Evolutionary conservation across 140 eudicot genomes (phyloP), one percentile per base, ranked within the genome.

Genomic region (Erigeron philadelphicus): DNA sequence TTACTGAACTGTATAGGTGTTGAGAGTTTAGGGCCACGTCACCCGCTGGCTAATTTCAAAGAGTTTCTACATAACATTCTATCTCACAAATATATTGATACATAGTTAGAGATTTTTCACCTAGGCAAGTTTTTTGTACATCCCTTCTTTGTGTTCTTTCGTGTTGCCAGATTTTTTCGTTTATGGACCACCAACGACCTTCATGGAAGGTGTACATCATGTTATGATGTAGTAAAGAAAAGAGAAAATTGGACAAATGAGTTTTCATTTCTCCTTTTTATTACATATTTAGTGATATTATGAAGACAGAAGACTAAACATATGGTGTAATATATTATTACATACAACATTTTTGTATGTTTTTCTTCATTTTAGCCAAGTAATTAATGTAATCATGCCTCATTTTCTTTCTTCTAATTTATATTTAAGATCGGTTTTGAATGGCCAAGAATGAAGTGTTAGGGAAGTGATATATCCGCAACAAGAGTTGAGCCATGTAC

Each of bases 11-110:
- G 65, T 56, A 84, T 87, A 13, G 98, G 98, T 1, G 81, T 82
- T 61, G 83, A 89, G 63, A 93, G 98, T 76, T 74, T 93, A 80
- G 98, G 98, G 74, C 98, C 96, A 15, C 84, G 98, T 9, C 96
- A 93, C 72, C 85, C 89, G 25, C 52, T 93, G 80, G 95, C 93
- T 19, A 93, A 93, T 78, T 58, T 89, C 74, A 89, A 82, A 81
- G 94, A 89, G 86, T 92, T 93, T 54, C 75, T 83, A 42, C 81
- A 75, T 71, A 83, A 82, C 59, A 80, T 89, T 31, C 86, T 88
- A 63, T 92, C 95, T 60, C 82, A 77, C 61, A 87, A 88, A 38
- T 86, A 84, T 68, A 74, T 88, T 41, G 80, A 83, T 75, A 50
- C 75, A 47, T 86, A 81, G 81, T 62, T 9, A 19, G 7, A 43